Conservation (phyloP, 352 stramenopile genomes). For the Pseudoperonospora humuli region DNA sequence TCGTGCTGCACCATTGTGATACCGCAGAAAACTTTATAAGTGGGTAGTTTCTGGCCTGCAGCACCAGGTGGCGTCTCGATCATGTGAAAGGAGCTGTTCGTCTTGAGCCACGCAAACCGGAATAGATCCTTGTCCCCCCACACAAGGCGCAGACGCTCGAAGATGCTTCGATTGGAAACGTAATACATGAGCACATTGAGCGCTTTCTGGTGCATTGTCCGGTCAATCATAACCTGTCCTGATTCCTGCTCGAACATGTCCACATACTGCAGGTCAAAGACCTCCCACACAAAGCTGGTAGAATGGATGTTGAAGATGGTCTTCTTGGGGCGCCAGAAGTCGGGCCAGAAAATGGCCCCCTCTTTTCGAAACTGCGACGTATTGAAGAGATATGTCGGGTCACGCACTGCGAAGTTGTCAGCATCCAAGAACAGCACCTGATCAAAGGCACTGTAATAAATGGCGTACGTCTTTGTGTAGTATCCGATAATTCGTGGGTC, state of each 20-base stretch:
- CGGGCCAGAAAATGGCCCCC: slow-evolving; percentile 62
- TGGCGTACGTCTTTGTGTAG: slow-evolving; percentile 67
- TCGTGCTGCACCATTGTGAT: slow-evolving; percentile 71
- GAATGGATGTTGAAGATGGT: slow-evolving; percentile 77
- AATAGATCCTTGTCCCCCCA: slow-evolving; percentile 84
- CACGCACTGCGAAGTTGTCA: slow-evolving; percentile 49
- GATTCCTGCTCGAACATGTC: slow-evolving; percentile 79
- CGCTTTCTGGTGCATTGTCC: slow-evolving; percentile 38
- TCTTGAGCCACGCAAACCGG: slow-evolving; percentile 73
- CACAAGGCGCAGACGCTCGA: slow-evolving; percentile 45
- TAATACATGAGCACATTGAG: slow-evolving; percentile 76
- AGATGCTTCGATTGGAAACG: slow-evolving; percentile 31
- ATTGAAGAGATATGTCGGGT: slow-evolving; percentile 58
- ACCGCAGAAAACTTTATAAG: slow-evolving; percentile 62
- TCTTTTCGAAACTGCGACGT: slow-evolving; percentile 28
- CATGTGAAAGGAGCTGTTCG: slow-evolving; percentile 59
- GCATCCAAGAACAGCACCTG: slow-evolving; percentile 61
- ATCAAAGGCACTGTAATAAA: slow-evolving; percentile 73
- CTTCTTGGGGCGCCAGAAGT: slow-evolving; percentile 61
- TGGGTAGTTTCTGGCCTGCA: slow-evolving; percentile 35
- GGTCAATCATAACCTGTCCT: slow-evolving; percentile 68
- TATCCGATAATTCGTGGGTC: slow-evolving; percentile 40
- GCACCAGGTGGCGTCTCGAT: slow-evolving; percentile 39
- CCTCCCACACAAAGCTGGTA: slow-evolving; percentile 61
- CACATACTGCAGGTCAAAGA: slow-evolving; percentile 51